Evolutionary conservation across 164 flowering plant genomes (phyloP), one percentile per base, ranked within the genome.

Genomic region (Sedum album): DNA sequence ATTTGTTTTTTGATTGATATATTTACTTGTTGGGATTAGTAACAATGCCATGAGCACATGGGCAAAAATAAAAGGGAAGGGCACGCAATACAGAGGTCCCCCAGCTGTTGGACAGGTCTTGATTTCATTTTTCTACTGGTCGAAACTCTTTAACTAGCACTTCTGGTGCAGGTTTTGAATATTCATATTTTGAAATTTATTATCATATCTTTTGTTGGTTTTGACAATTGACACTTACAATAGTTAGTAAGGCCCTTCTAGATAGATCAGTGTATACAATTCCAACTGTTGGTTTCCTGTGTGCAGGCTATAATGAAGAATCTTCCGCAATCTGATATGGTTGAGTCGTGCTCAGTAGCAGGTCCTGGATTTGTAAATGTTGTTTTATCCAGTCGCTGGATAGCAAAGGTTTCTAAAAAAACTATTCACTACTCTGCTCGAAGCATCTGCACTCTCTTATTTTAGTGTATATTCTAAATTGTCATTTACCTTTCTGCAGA

Each of bases 321-420:
- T 76, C 80, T 94, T 39, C 99, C 99, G 55, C 64, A 74, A 17
- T 83, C 93, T 38, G 96, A 91, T 53, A 87, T 91, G 79, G 71
- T 94, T 66, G 94, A 94, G 66, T 79, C 86, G 17, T 79, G 85
- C 74, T 79, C 86, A n/a, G 85, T 94, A 31, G 97, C 93, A 15
- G 93, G 96, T 60, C 86, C 96, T 72, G 99, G 99, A 60, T 94
- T 91, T 79, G 90, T 91, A 44, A 94, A 94, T 79, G 76, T 94
- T 71, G 72, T 70, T 26, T 74, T 94, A 73, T 84, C 97, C 15
- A 82, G 70, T 42, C 74, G 67, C 60, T 94, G 99, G 99, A 87
- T 94, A 14, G 96, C 97, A 5, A 81, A 94, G 96, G 99, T 90
- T 67, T 21, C 68, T 75, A 3, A 26, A 48, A n/a, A 23, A 35